Conservation (phyloP, 495 filamentous ascomycete species). For the Corynascus novoguineensis region DNA sequence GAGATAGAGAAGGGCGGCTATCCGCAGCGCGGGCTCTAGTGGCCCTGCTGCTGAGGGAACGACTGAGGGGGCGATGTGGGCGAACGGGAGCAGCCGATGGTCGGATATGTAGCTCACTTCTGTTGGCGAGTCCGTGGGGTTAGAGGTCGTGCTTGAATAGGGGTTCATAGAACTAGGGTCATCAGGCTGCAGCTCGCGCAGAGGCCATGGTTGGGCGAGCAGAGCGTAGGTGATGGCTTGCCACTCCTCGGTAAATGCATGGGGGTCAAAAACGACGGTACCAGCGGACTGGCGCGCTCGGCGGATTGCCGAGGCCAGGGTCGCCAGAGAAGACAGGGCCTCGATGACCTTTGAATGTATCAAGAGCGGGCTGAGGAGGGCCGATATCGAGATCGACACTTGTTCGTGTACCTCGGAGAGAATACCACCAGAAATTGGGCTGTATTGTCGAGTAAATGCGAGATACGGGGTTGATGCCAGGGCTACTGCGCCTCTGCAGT, state of each 20-base stretch:
- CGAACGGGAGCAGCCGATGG: slow-evolving; percentile 17
- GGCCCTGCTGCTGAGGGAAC: not conserved
- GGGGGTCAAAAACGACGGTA: slow-evolving; percentile 22
- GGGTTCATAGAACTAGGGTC: not conserved
- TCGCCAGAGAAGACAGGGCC: slow-evolving; percentile 15
- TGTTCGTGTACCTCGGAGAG: slow-evolving; percentile 7
- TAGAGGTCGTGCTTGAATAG: not conserved
- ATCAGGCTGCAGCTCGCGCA: slow-evolving; percentile 8
- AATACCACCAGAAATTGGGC: slow-evolving; percentile 11
- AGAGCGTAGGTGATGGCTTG: slow-evolving; percentile 23
- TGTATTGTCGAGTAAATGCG: slow-evolving; percentile 15
- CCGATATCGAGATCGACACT: slow-evolving; percentile 6
- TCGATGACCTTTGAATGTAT: slow-evolving; percentile 14
- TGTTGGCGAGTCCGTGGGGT: not conserved
- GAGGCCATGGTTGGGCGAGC: slow-evolving; percentile 18
- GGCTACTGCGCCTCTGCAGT: slow-evolving; percentile 26
- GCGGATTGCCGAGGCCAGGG: slow-evolving; percentile 17
- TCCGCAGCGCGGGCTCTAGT: slow-evolving; percentile 24
- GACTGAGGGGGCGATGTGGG: not conserved
- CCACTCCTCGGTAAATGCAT: slow-evolving; percentile 27
- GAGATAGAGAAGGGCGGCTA: slow-evolving; percentile 22
- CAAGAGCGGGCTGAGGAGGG: slow-evolving; percentile 15
- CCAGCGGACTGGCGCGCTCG: slow-evolving; percentile 15
- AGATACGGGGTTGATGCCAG: slow-evolving; percentile 25
- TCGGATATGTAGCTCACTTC: slow-evolving; percentile 21